Evolutionary conservation across 2,329 filamentous ascomycete species (phyloP), one percentile per base, ranked within the genome.

Genomic region (Fragosphaeria purpurea): DNA sequence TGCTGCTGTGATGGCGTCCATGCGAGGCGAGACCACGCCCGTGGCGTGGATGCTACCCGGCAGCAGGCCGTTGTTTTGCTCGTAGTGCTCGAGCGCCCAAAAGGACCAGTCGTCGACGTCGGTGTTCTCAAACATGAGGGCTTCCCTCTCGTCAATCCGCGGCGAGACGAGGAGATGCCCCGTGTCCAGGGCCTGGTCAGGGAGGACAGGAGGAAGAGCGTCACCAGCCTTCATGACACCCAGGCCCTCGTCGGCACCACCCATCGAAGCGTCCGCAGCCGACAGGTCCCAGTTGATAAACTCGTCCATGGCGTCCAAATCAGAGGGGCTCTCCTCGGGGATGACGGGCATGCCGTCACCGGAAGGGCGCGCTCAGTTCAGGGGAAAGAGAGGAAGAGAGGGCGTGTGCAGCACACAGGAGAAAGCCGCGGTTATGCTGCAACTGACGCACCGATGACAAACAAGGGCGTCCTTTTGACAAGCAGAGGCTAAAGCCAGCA

Each of bases 271-370:
- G 38, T 38, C 31, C 11, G 50, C 45, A 22, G 22, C 22, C 7
- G 52, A 43, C 9, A 69, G 66, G 44, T 80, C 76, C 77, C 79
- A 83, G 61, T 81, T 71, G 63, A 86, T 76, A 61, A 84, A 80
- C 55, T 82, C 75, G 50, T 83, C 79, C 70, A 76, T 68, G 72
- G 32, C 33, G 41, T 34, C 46, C 11, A 33, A 8, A 22, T 10
- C 7, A 22, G 22, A 22, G 31, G 40, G 38, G 34, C 34, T 41
- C 35, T 74, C 38, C 67, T 77, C 53, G 34, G 50, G 50, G 34
- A 52, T 55, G 33, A 44, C 40, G 7, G 53, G 45, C 53, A 55
- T 55, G 39, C 13, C 50, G 45, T 22, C 10, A 46, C 32, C 52
- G 22, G 38, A 38, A 54, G 49, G 52, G 49, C 49, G 52, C 32